These are phyloP conservation scores for Debaryomyces maramus DNA, from an alignment of 805 yeast species.

Conservation along the genomic window DNA sequence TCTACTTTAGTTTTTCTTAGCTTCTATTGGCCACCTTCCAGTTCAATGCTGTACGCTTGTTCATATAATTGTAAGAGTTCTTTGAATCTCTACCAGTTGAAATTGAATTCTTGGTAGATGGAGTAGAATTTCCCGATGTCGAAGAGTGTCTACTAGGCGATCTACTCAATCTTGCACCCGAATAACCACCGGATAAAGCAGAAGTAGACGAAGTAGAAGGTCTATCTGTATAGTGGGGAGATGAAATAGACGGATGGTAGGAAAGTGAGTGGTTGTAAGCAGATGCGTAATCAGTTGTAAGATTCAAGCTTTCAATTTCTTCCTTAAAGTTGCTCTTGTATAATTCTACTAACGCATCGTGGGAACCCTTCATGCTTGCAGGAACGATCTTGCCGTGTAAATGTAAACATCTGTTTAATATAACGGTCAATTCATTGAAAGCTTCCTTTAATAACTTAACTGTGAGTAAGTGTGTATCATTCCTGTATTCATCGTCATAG, in stretches of 20 bases:
- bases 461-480: slow-evolving; percentile 29
- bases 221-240: slow-evolving; percentile 7
- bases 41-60: slow-evolving; percentile 33
- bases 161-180: slow-evolving; percentile 26
- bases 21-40: slow-evolving; percentile 21
- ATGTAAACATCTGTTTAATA: slow-evolving; percentile 62
- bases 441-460: slow-evolving; percentile 45
- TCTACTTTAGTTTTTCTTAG: neutral
- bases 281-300: slow-evolving; percentile 31
- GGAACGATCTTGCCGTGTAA: slow-evolving; percentile 70
- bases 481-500: slow-evolving; percentile 35
- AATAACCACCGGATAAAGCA: slow-evolving; percentile 7
- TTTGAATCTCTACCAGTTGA: slow-evolving; percentile 9
- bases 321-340: slow-evolving; percentile 65
- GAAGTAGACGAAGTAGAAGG: slow-evolving; percentile 6
- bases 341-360: slow-evolving; percentile 62
- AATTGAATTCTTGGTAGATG: slow-evolving; percentile 10
- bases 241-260: slow-evolving; percentile 8
- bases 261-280: slow-evolving; percentile 23
- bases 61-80: too few species aligned
- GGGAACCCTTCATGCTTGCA: slow-evolving; percentile 56
- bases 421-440: slow-evolving; percentile 67
- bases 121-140: slow-evolving; percentile 21
- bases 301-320: slow-evolving; percentile 53
- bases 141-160: slow-evolving; percentile 19